Percentiles rank a stretch among this genome's conserved stretches.
phyloP scores from a whole-genome alignment of 2,329 filamentous ascomycete species.

The Periglandula ipomoeae region DNA sequence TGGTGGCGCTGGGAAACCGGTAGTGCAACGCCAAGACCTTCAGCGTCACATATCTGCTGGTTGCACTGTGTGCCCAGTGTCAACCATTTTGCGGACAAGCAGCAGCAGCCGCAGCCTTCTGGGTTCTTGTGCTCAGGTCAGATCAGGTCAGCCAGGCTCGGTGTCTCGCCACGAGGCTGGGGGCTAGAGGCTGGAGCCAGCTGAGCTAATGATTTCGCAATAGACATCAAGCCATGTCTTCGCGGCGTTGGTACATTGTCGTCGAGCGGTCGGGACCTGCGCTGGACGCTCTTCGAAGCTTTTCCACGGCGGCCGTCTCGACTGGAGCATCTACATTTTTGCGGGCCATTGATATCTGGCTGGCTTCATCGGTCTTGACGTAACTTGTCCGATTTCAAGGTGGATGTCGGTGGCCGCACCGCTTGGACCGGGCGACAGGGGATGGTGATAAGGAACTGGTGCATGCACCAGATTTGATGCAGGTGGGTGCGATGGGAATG shows the following conservation, averaged over 20 bases:
- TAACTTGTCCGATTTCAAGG: not conserved
- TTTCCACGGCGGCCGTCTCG: not conserved
- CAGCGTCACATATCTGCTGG: not conserved
- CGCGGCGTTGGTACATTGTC: too few species aligned
- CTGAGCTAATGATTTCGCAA: too few species aligned
- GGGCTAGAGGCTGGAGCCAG: too few species aligned
- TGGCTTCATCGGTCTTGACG: too few species aligned
- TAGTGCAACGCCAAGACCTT: slow-evolving; percentile 8
- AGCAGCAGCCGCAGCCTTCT: not conserved
- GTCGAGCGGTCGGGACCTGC: too few species aligned
- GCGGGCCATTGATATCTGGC: too few species aligned
- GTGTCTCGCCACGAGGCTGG: not conserved
- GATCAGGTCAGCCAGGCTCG: not conserved
- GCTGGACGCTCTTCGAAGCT: not conserved
- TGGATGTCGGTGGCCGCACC: not conserved
- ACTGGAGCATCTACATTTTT: not conserved
- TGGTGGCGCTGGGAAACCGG: slow-evolving; percentile 3
- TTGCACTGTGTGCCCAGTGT: slow-evolving; percentile 1
- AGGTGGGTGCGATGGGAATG: too few species aligned
- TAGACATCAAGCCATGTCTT: too few species aligned
- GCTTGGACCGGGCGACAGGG: not conserved
- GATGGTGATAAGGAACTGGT: not conserved
- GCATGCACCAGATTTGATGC: not conserved
- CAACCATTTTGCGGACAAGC: not conserved
- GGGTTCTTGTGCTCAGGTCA: not conserved